Base-by-base conservation (phyloP, 768 basidiomycete species). In the Antrodiella citrinella region DNA sequence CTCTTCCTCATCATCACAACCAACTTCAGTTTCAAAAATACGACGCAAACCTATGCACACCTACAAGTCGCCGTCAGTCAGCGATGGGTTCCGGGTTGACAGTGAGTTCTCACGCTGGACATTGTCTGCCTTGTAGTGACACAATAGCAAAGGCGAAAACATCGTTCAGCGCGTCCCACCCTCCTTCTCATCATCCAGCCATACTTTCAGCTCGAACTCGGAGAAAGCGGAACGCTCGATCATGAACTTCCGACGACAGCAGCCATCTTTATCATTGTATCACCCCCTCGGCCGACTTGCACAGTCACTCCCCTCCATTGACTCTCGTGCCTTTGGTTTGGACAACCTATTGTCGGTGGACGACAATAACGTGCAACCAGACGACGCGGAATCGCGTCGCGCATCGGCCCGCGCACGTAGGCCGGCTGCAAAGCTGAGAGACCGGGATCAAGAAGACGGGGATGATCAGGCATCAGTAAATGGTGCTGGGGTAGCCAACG, bases 281-380 rank as follows among this genome's bases (percentile, higher is more conserved):
- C 84, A 86, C 59, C 84, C 84, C 22, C 66, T 79, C 25, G 83
- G 82, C 2, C 62, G 65, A 9, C 70, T 86, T 35, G 83, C 84
- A 35, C 71, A 77, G 59, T 84, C 84, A 4, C 72, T 84, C 49
- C 82, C 82, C 3, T 77, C 77, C 49, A 73, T 86, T 44, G 78
- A 83, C 60, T 77, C 82, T 5, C 65, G 70, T 15, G 59, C 64
- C 25, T 76, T 81, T 59, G 83, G 83, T 48, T 70, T 83, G 47
- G 77, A 78, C 42, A 66, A 70, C 46, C 73, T 21, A 54, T 73
- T 55, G 41, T 9, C 19, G 41, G 35, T 43, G 5, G 68, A 70
- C 48, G 61, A 61, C 50, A 11, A 53, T 18, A 59, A 55, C 19
- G 50, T 54, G 35, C 52, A 48, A n/a, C 15, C 40, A 3, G 56